Evolutionary conservation across 2,329 filamentous ascomycete genomes (phyloP), one percentile per base, ranked within the genome.

Genomic region (Neophaeococcomyces mojaviensis): DNA sequence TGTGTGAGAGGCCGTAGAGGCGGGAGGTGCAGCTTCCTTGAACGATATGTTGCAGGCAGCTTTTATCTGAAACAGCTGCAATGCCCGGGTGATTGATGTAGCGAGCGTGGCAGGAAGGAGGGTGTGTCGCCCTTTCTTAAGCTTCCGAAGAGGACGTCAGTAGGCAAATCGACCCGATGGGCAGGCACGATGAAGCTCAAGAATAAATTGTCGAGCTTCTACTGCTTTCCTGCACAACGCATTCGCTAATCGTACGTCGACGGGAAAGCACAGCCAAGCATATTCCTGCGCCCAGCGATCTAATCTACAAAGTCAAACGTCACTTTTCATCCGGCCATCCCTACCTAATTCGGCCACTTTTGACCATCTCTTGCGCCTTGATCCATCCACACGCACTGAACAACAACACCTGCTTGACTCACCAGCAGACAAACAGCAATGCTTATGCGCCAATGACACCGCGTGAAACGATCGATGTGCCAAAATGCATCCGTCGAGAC

Each of bases 1-100:
- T 28, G 40, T 44, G 43, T 48, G 49, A 43, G 52, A 4, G 4
- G 41, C 33, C 32, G 41, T 30, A 28, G 41, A 36, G 41, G n/a
- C 32, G 18, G 16, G 30, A 28, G 15, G 2, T 31, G n/a, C n/a
- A 18, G 9, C 28, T 41, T n/a, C n/a, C n/a, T 22, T 34, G 12
- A 34, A 43, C 28, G 20, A 2, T 34, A 30, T 24, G 16, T 34
- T 12, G 20, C 18, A 35, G 13, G 34, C 15, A 37, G 34, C 20
- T 37, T n/a, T 28, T 28, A 28, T 28, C 5, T 28, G 24, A 5
- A 28, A 28, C 24, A 28, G 10, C 24, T 10, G 24, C 5, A 28
- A 28, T 28, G 5, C 24, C 24, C 10, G 5, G 10, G 24, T 28
- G 24, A 28, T 28, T 28, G 24, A 28, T 10, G 24, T 28, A 28